Evolutionary conservation across 257 asterid species (phyloP).

Genomic region (Paraleonurus japonicus): DNA sequence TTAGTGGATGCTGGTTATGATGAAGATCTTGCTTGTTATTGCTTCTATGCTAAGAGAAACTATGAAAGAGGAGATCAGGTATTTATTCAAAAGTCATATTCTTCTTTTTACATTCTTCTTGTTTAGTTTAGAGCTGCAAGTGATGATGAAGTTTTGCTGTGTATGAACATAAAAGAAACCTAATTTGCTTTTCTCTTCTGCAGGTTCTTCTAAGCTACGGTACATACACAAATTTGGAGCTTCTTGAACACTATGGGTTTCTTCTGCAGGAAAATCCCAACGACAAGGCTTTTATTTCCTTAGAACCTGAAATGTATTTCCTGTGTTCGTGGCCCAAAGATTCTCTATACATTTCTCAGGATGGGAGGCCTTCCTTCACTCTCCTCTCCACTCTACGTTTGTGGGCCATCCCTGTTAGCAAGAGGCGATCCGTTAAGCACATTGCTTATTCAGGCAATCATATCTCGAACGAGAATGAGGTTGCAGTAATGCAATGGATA

Average conservation of each 20-base stretch:
- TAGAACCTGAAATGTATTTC: slow-evolving; percentile 65
- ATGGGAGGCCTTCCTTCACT: slow-evolving; percentile 78
- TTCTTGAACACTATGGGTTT: slow-evolving; percentile 92
- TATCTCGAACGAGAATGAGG: slow-evolving; percentile 63
- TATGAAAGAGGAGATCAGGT: slow-evolving; percentile 87
- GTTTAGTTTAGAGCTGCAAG: not conserved
- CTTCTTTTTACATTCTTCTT: not conserved
- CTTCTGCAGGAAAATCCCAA: slow-evolving; percentile 70
- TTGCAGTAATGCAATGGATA: slow-evolving; percentile 49
- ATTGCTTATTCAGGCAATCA: slow-evolving; percentile 55
- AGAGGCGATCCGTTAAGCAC: slow-evolving; percentile 53
- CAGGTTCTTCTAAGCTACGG: slow-evolving; percentile 98
- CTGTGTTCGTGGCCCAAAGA: slow-evolving; percentile 73
- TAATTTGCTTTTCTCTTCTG: not conserved
- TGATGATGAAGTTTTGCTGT: slow-evolving; percentile 2
- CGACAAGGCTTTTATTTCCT: slow-evolving; percentile 69
- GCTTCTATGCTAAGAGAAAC: slow-evolving; percentile 74
- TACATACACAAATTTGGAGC: slow-evolving; percentile 87
- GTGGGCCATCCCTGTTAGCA: slow-evolving; percentile 73
- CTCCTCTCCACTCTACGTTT: slow-evolving; percentile 62
- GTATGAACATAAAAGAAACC: not conserved
- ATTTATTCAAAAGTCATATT: slow-evolving; percentile 24
- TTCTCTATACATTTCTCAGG: slow-evolving; percentile 57
- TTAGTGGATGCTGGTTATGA: slow-evolving; percentile 77
- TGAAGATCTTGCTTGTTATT: slow-evolving; percentile 56